These are phyloP conservation scores for Firmiana major DNA, from an alignment of 345 rosid genomes.

Conservation along the genomic window DNA sequence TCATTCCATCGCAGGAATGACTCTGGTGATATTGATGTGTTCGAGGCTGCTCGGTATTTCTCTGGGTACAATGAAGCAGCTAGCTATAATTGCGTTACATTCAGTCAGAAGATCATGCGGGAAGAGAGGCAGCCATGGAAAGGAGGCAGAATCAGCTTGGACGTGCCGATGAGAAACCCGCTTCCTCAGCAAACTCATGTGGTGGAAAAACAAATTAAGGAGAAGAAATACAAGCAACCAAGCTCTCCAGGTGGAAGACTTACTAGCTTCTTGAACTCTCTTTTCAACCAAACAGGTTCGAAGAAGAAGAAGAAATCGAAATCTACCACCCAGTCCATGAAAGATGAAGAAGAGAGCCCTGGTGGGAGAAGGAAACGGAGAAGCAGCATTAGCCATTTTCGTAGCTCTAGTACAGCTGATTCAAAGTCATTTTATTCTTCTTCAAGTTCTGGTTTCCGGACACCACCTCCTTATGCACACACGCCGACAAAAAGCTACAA, in stretches of 20 bases:
- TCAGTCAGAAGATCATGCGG: slow-evolving; percentile 37
- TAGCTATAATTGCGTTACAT: slow-evolving; percentile 17
- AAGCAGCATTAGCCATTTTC: slow-evolving; percentile 86
- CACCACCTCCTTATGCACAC: slow-evolving; percentile 60
- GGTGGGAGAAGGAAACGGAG: slow-evolving; percentile 70
- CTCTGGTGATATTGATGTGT: slow-evolving; percentile 84
- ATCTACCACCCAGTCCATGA: slow-evolving; percentile 41
- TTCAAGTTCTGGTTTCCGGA: slow-evolving; percentile 66
- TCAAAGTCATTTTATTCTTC: slow-evolving; percentile 55
- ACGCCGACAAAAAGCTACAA: slow-evolving; percentile 57
- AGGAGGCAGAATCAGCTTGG: slow-evolving; percentile 70
- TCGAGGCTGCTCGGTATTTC: slow-evolving; percentile 84
- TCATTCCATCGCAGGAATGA: slow-evolving; percentile 48
- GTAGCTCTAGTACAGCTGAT: slow-evolving; percentile 50
- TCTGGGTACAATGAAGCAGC: slow-evolving; percentile 56
- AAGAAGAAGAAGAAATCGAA: slow-evolving; percentile 79
- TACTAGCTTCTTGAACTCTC: slow-evolving; percentile 85
- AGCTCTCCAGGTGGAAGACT: slow-evolving; percentile 89
- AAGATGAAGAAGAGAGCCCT: slow-evolving; percentile 66
- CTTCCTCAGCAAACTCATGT: slow-evolving; percentile 34
- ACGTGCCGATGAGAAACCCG: slow-evolving; percentile 39
- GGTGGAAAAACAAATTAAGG: slow-evolving; percentile 42
- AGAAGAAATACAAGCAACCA: slow-evolving; percentile 71
- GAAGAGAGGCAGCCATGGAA: slow-evolving; percentile 47
- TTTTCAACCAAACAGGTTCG: slow-evolving; percentile 67